A percentile compares a stretch with the other conserved stretches of the same genome.
phyloP scores from a whole-genome alignment of 2,329 filamentous ascomycete genomes.

The Hypoxylon sp. region DNA sequence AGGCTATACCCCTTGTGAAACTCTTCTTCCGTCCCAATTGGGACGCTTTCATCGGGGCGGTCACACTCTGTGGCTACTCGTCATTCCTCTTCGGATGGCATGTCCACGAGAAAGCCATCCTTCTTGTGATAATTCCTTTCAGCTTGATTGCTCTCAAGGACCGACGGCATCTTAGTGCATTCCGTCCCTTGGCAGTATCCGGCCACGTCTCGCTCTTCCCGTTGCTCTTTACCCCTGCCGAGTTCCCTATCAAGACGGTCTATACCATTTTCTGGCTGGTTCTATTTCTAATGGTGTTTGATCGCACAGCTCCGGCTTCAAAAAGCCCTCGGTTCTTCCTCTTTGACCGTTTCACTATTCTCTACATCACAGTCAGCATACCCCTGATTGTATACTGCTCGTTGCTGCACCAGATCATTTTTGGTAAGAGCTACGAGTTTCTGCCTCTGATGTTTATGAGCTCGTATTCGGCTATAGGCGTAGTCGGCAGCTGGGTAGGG shows the following conservation, averaged over 20 bases:
- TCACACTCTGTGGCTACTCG: slow-evolving; percentile 94
- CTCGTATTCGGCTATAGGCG: slow-evolving; percentile 93
- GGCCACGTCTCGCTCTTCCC: slow-evolving; percentile 97
- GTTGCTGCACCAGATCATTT: slow-evolving; percentile 84
- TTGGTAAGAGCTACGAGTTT: slow-evolving; percentile 88
- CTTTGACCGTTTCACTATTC: slow-evolving; percentile 88
- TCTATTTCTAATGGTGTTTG: slow-evolving; percentile 87
- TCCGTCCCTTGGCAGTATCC: slow-evolving; percentile 90
- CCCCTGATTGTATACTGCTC: slow-evolving; percentile 92
- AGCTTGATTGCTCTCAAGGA: slow-evolving; percentile 92
- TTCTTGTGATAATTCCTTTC: slow-evolving; percentile 95
- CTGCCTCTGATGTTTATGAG: slow-evolving; percentile 97
- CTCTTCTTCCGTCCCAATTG: slow-evolving; percentile 85
- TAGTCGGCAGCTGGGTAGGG: slow-evolving; percentile 94
- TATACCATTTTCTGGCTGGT: slow-evolving; percentile 96
- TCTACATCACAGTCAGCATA: slow-evolving; percentile 92
- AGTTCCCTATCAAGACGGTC: slow-evolving; percentile 93
- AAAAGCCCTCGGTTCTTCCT: slow-evolving; percentile 86
- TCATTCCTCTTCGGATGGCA: slow-evolving; percentile 99
- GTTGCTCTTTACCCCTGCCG: slow-evolving; percentile 88
- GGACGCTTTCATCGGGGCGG: slow-evolving; percentile 89
- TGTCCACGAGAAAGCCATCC: slow-evolving; percentile 96
- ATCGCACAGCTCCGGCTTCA: slow-evolving; percentile 87
- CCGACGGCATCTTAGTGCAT: slow-evolving; percentile 90
- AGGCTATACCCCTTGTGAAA: slow-evolving; percentile 83